Percentiles rank a stretch among this genome's conserved stretches.
phyloP scores from a whole-genome alignment of 306 rosid genomes.

The Malus sieversii region DNA sequence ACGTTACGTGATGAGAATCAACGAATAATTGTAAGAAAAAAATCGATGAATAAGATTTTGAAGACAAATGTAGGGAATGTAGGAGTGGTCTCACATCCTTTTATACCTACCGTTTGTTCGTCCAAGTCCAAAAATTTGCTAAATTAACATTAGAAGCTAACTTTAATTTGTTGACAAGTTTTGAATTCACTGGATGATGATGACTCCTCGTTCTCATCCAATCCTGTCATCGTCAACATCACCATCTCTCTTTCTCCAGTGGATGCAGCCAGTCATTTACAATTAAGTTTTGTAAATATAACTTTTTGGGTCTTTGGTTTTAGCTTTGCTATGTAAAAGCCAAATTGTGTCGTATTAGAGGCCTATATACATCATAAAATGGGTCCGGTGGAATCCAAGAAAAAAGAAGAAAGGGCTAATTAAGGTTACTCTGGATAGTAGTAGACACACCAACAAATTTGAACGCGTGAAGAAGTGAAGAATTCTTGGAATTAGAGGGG shows the following conservation, averaged over 20 bases:
- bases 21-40: background rate
- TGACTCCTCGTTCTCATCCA: background rate
- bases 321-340: constrained; percentile 44
- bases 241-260: background rate
- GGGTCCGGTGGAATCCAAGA: constrained; percentile 25
- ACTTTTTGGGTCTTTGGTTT: background rate
- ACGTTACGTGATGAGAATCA: background rate
- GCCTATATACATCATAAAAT: constrained; percentile 20
- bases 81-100: background rate
- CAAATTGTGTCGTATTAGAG: constrained; percentile 50
- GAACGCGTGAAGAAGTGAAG: background rate
- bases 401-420: background rate
- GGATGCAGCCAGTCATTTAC: background rate
- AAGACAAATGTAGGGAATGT: background rate
- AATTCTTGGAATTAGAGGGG: background rate
- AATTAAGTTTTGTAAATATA: background rate
- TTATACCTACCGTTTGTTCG: background rate
- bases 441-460: background rate
- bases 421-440: background rate
- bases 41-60: background rate
- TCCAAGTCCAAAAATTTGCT: too few relatives aligned
- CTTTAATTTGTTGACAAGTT: background rate
- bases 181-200: background rate
- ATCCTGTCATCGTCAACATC: background rate
- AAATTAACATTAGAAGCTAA: background rate